phyloP scores from a whole-genome alignment of 768 basidiomycete species.

The Termitomyces sp. region DNA sequence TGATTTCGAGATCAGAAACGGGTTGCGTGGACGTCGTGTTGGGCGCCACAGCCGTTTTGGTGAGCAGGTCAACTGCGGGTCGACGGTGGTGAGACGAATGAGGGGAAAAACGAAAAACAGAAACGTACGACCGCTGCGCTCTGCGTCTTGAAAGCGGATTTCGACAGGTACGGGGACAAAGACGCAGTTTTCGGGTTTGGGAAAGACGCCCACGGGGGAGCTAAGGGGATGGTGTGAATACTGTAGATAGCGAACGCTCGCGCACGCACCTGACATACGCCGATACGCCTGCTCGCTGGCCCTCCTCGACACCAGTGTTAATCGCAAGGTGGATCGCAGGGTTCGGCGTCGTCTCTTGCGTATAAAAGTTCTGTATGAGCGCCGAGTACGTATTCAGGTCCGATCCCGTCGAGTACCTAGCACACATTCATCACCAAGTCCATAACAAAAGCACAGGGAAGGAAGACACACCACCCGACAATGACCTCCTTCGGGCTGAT shows the following conservation, averaged over 20 bases:
- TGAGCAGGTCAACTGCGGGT: conserved; percentile 71
- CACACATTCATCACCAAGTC: too few species aligned
- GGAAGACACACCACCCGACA: conserved; percentile 77
- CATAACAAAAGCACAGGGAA: too few species aligned
- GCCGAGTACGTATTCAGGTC: conserved; percentile 92
- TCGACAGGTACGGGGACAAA: conserved; percentile 91
- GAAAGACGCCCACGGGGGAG: conserved; percentile 82
- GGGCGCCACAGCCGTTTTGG: conserved; percentile 40
- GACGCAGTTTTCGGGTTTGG: conserved; percentile 92
- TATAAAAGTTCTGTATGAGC: conserved; percentile 96
- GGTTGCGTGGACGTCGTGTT: conserved; percentile 47
- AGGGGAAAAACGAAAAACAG: neutral
- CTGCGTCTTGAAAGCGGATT: conserved; percentile 75
- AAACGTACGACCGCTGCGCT: conserved; percentile 78
- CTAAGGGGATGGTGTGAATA: conserved; percentile 27
- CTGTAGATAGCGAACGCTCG: too few species aligned
- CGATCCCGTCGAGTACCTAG: conserved; percentile 90
- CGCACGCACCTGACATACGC: conserved; percentile 67
- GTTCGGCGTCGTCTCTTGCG: conserved; percentile 83
- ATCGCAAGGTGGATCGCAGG: conserved; percentile 89
- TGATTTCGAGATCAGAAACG: conserved; percentile 65
- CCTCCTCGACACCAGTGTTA: conserved; percentile 74
- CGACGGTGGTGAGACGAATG: too few species aligned
- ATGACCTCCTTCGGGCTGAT: conserved; percentile 84
- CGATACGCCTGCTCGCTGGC: conserved; percentile 66